Conservation (phyloP, 257 asterid species). For the Pogostemon cablin region DNA sequence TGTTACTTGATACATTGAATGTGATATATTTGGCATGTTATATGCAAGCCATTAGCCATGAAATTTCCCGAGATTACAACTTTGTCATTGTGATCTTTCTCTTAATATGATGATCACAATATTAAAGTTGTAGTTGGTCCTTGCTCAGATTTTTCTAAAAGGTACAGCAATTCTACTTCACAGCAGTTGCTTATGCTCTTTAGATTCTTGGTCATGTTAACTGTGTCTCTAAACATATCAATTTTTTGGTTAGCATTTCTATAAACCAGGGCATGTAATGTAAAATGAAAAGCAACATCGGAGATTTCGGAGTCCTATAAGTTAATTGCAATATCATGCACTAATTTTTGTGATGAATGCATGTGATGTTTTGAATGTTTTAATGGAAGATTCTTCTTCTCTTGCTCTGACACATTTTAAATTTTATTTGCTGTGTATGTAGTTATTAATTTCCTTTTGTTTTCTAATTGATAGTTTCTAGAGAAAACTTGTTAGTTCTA, state of each 20-base stretch:
- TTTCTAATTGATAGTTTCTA: conserved; percentile 17
- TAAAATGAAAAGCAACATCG: background rate
- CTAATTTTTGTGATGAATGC: conserved; percentile 6
- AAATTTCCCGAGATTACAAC: conserved; percentile 1
- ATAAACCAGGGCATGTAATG: conserved; percentile 5
- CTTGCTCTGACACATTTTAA: background rate
- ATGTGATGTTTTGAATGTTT: background rate
- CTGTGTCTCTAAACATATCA: background rate
- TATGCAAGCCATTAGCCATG: conserved; percentile 11
- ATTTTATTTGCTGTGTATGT: background rate
- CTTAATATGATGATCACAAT: background rate
- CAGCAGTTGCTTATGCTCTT: background rate
- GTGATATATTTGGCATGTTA: conserved; percentile 4
- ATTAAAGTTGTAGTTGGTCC: conserved; percentile 16
- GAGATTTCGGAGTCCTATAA: background rate
- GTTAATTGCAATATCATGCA: conserved; percentile 1
- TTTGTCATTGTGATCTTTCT: background rate
- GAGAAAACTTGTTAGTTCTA: background rate
- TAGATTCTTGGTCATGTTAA: background rate
- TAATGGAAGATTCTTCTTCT: background rate
- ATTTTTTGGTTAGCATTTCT: background rate
- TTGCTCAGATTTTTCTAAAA: background rate
- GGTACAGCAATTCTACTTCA: conserved; percentile 10
- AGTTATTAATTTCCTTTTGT: background rate
- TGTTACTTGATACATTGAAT: conserved; percentile 3